Base-by-base conservation (phyloP, 2,329 filamentous ascomycete genomes). In the Talaromyces funiculosus region DNA sequence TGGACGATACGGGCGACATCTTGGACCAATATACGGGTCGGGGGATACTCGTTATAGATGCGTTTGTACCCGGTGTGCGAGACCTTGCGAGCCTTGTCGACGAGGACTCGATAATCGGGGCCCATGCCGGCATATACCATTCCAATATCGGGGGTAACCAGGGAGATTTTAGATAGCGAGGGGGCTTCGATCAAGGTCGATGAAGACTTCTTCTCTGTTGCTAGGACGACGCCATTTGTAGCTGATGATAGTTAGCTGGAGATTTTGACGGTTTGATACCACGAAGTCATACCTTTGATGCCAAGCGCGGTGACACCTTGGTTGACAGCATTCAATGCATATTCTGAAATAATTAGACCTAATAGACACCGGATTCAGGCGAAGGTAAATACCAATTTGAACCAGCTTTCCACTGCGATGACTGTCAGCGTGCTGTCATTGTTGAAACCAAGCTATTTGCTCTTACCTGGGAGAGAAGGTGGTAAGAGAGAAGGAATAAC, bases 81-180 rank as follows among this genome's bases (percentile, higher is more conserved):
- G 67, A 97, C 94, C 80, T 97, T 99, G 74, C 94, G 92, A 69
- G 94, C 94, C 78, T 92, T 93, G 82, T 99, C 94, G 69, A 97
- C 94, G 59, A 99, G 85, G 61, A 99, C 91, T 77, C 94, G 88
- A 82, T 97, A 99, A 78, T 99, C 94, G 62, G 94, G 94, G 31
- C 94, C 93, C 94, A 99, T 99, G 75, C 94, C 94, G 57, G 92
- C 92, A 81, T 99, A 99, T 71, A 99, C 94, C 90, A 97, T 97
- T 76, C 94, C 94, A 77, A 99, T 97, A 84, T 99, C 94, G 71
- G 94, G 94, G 53, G 94, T 99, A 81, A 99, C 92, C 75, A 95
- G 86, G 76, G 91, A 96, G 81, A 99, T 90, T 84, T 99, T 99
- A 71, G 92, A 94, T 67, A 96, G 87, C 42, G 94, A 97, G 70